These are phyloP conservation scores for Elaeis oleifera DNA, from an alignment of 202 grass and related monocot species.

Conservation along the genomic window DNA sequence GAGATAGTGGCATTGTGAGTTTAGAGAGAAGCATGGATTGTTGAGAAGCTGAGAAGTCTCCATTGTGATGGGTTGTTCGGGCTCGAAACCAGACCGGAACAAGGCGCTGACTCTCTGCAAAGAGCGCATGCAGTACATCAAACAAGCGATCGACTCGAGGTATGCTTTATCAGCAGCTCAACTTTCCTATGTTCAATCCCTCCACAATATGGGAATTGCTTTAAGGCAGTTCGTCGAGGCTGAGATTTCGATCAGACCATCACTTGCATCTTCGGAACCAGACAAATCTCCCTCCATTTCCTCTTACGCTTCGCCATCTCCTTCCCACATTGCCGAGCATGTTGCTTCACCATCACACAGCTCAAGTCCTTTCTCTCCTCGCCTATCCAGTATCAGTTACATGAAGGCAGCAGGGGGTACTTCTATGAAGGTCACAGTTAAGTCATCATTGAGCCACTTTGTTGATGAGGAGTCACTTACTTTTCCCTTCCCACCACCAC, in stretches of 20 bases:
- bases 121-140: constrained; percentile 66
- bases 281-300: constrained; percentile 85
- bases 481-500: constrained; percentile 35
- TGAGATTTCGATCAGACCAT: constrained; percentile 51
- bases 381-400: constrained; percentile 34
- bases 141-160: constrained; percentile 61
- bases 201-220: constrained; percentile 48
- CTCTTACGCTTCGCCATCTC: constrained; percentile 73
- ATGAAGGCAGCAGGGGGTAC: constrained; percentile 38
- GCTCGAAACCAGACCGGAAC: constrained; percentile 63
- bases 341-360: constrained; percentile 26
- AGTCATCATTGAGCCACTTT: constrained; percentile 52
- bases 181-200: constrained; percentile 66
- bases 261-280: constrained; percentile 65
- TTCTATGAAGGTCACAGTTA: constrained; percentile 48
- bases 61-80: constrained; percentile 57
- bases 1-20: too few species aligned
- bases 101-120: constrained; percentile 78
- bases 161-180: constrained; percentile 75
- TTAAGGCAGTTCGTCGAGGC: constrained; percentile 54
- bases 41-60: too few species aligned
- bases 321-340: constrained; percentile 38
- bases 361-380: constrained; percentile 34
- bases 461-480: constrained; percentile 39
- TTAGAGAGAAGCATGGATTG: too few species aligned